phyloP scores from a whole-genome alignment of 139 green algal species.

The Closterium sp. region DNA sequence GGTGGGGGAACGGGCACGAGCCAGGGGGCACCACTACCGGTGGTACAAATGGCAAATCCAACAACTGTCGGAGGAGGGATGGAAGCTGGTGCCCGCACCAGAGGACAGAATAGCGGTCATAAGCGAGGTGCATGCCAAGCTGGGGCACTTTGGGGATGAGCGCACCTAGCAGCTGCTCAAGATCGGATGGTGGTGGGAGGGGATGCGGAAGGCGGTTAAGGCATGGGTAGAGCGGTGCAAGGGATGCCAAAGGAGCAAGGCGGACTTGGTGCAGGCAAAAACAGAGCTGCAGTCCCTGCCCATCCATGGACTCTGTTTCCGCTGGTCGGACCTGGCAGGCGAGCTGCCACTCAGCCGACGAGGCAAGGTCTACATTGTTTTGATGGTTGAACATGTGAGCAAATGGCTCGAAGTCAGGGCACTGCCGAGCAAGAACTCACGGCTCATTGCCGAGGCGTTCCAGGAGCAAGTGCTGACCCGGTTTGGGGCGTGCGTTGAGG shows the following conservation, averaged over 20 bases:
- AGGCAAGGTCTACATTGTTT: slow-evolving; percentile 43
- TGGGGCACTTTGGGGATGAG: slow-evolving; percentile 13
- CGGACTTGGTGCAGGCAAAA: too few relatives aligned
- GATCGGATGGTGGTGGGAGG: not conserved
- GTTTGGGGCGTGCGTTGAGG: slow-evolving; percentile 37
- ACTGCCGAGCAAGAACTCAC: not conserved
- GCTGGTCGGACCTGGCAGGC: slow-evolving; percentile 21
- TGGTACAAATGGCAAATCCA: not conserved
- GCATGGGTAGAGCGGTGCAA: not conserved
- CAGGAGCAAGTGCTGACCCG: too few relatives aligned
- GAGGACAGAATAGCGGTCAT: too few relatives aligned
- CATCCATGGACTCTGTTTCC: not conserved
- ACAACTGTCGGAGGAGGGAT: not conserved
- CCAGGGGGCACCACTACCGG: not conserved
- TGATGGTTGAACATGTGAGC: slow-evolving; percentile 46
- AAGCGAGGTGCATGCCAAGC: not conserved
- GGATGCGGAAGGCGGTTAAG: not conserved
- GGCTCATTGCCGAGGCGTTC: slow-evolving; percentile 12
- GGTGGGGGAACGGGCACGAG: not conserved
- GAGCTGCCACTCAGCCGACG: not conserved
- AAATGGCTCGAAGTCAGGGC: slow-evolving; percentile 41
- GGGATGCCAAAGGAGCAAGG: not conserved
- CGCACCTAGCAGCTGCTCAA: not conserved
- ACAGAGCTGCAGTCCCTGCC: not conserved
- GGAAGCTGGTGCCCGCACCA: not conserved